These are phyloP conservation scores for Fusarium acutatum DNA, from an alignment of 2,329 filamentous ascomycete genomes.

Conservation along the genomic window DNA sequence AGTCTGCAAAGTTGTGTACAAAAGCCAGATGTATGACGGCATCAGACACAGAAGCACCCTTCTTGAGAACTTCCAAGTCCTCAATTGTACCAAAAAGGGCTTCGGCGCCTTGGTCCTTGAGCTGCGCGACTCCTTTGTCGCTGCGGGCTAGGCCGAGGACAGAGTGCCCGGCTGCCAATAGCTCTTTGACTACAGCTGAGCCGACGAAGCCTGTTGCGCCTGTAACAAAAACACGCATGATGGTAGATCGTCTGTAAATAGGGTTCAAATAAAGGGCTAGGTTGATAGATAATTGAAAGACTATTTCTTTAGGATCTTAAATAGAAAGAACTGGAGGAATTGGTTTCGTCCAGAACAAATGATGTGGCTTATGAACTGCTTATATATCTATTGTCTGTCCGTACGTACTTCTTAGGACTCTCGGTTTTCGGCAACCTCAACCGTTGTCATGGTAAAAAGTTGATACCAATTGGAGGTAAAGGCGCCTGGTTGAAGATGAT, in stretches of 20 bases:
- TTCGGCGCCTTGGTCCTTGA: neutral
- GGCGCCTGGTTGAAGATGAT: rapidly evolving
- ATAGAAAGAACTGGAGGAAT: neutral
- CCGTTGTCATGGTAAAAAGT: rapidly evolving
- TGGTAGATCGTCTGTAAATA: neutral
- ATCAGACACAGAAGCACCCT: neutral
- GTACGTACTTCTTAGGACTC: rapidly evolving
- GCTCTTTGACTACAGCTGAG: neutral
- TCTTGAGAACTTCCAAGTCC: neutral
- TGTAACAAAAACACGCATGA: neutral
- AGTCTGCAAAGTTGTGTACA: neutral
- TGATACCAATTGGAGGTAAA: neutral
- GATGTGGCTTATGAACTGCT: neutral
- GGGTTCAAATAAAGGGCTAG: rapidly evolving
- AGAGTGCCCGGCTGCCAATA: neutral
- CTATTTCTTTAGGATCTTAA: too few relatives aligned
- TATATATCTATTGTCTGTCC: neutral
- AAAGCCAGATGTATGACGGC: neutral
- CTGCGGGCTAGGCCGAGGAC: neutral
- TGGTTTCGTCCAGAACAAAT: neutral
- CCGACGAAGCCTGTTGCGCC: neutral
- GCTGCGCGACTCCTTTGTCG: neutral
- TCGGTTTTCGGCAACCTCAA: neutral
- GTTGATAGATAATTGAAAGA: neutral
- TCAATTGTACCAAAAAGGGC: neutral